phyloP scores from a whole-genome alignment of 1,139 yeast genomes.

The Yamadazyma jaroonii region DNA sequence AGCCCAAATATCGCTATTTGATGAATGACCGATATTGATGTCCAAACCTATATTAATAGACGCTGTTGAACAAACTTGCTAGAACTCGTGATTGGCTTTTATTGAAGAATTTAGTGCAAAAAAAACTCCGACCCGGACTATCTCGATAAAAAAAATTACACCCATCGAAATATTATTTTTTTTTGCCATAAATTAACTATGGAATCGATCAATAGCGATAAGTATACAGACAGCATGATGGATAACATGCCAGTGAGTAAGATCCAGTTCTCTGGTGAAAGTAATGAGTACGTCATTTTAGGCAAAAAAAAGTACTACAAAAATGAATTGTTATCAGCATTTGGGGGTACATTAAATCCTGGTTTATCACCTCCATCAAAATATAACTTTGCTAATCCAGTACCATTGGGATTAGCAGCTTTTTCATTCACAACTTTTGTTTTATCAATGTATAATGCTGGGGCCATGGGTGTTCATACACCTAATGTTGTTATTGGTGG shows the following conservation, averaged over 20 bases:
- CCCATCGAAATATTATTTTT: neutral
- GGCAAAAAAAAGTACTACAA: slow-evolving; percentile 33
- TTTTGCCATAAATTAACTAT: neutral
- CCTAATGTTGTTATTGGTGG: slow-evolving; percentile 43
- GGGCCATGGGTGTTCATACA: slow-evolving; percentile 36
- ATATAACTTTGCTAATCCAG: slow-evolving; percentile 51
- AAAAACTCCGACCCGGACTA: slow-evolving; percentile 1
- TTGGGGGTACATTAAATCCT: slow-evolving; percentile 37
- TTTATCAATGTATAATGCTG: slow-evolving; percentile 40
- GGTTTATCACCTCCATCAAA: slow-evolving; percentile 36
- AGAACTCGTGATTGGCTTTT: no score
- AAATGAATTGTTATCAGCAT: slow-evolving; percentile 39
- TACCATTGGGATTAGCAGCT: slow-evolving; percentile 58
- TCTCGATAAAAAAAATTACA: neutral
- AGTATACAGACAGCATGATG: slow-evolving; percentile 2
- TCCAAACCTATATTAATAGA: no score
- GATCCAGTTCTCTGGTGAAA: slow-evolving; percentile 21
- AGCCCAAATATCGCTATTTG: no score
- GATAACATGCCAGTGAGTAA: slow-evolving; percentile 17
- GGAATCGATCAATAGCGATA: slow-evolving; percentile 9
- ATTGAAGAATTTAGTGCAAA: neutral
- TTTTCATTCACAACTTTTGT: slow-evolving; percentile 52
- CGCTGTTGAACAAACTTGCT: no score
- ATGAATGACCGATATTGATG: no score
- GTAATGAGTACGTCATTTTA: slow-evolving; percentile 23